Evolutionary conservation across 768 basidiomycete species (phyloP), one percentile per base, ranked within the genome.

Genomic region (Botryobasidium botryosum): DNA sequence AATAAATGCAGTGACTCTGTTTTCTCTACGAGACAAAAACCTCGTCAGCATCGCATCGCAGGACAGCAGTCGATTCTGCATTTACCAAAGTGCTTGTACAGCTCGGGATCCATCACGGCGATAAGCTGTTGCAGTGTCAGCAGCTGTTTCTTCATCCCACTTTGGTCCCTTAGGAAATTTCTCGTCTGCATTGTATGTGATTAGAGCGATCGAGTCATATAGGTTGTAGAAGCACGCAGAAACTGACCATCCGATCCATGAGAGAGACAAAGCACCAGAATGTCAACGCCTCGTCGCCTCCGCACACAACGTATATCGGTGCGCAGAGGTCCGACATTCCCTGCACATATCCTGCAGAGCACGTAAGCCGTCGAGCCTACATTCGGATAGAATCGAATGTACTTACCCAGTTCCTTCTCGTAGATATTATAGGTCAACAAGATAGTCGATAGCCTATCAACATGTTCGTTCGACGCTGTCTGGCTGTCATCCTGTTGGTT

Each of bases 321-420:
- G 86, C 80, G 53, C 85, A 84, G 12, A 99, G 71, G 61, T 99
- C 94, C 2, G 85, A 88, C 94, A 97, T 97, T 26, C 94, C 94
- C 61, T 97, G 94, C 4, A 97, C 94, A 59, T 97, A 96, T 24
- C 91, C 88, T 80, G 49, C 46, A 44, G 43, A 37, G 23, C 13
- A 3, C 2, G 17, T 35, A 3, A 36, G 21, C 21, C 7, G 26
- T 25, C 13, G 29, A 27, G 10, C 10, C 20, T 7, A 46, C 7
- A 29, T 7, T 15, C n/a, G 10, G 28, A 23, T 23, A 5, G n/a
- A 48, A 18, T 29, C 23, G 12, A 25, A 13, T 42, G 21, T 17
- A 65, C 78, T 54, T 54, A 88, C 85, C 86, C 33, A 90, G 66
- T 23, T 88, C 77, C 58, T 77, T 84, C 62, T 91, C 82, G 52